Percentiles rank a stretch among this genome's conserved stretches.
These are phyloP conservation scores for Rhodosporidiobolus sp. DNA, from an alignment of 768 basidiomycete species.

Conservation along the genomic window DNA sequence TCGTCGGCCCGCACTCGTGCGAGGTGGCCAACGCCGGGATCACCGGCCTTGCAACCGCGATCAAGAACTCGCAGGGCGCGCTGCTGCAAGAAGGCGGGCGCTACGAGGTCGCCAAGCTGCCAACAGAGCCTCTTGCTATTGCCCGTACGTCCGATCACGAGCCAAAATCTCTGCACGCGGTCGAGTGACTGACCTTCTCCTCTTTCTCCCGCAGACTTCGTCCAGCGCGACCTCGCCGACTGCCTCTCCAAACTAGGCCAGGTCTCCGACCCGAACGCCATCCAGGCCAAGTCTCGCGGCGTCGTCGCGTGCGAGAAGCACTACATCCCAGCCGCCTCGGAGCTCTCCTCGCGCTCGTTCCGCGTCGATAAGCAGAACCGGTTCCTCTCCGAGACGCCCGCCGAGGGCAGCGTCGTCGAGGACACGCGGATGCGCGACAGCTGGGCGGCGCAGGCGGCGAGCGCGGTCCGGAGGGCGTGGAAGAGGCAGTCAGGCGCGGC, in stretches of 20 bases:
- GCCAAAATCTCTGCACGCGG: neutral
- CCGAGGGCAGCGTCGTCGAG: conserved; percentile 11
- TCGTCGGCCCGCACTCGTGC: conserved; percentile 34
- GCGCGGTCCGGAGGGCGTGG: conserved; percentile 13
- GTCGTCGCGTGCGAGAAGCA: conserved; percentile 27
- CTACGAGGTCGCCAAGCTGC: conserved; percentile 18
- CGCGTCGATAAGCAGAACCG: conserved; percentile 21
- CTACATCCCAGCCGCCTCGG: conserved; percentile 26
- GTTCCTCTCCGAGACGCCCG: conserved; percentile 13
- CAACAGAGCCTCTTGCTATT: conserved; percentile 30
- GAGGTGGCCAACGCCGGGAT: neutral
- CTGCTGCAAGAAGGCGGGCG: conserved; percentile 13
- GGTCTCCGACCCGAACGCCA: conserved; percentile 28
- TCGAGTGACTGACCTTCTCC: neutral
- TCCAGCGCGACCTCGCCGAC: conserved; percentile 35
- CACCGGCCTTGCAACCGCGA: neutral
- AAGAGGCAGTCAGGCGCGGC: neutral
- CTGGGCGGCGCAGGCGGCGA: conserved; percentile 24
- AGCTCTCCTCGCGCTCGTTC: conserved; percentile 9
- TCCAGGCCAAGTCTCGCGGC: conserved; percentile 23
- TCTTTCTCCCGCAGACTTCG: conserved; percentile 22
- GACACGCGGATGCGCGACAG: conserved; percentile 18
- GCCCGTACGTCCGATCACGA: conserved; percentile 10
- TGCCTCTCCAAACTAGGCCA: conserved; percentile 26
- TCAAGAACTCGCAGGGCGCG: conserved; percentile 19